phyloP scores from a whole-genome alignment of 2,329 filamentous ascomycete species.

The Trichoderma sp. region DNA sequence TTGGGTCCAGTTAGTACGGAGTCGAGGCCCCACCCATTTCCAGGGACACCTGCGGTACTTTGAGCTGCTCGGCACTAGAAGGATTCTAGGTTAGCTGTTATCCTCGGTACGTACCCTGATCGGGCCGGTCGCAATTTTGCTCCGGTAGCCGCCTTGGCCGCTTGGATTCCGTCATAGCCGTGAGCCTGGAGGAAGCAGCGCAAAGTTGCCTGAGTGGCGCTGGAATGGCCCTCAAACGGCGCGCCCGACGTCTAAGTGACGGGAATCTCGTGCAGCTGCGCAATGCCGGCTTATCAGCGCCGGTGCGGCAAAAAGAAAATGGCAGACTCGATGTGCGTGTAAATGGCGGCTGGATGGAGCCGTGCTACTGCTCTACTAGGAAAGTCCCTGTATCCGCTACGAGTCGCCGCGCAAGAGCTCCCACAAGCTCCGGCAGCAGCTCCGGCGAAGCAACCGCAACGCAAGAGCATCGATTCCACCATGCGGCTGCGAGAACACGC shows the following conservation, averaged over 20 bases:
- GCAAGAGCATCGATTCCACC: background rate
- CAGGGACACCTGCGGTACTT: background rate
- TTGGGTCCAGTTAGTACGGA: background rate
- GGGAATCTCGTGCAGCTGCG: background rate
- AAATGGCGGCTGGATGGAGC: background rate
- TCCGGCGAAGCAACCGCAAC: background rate
- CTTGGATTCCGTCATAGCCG: slow-evolving; percentile 19
- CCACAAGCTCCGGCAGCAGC: background rate
- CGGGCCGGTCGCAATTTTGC: slow-evolving; percentile 20
- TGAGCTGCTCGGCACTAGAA: background rate
- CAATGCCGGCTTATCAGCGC: slow-evolving; percentile 9
- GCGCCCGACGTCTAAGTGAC: slow-evolving; percentile 14
- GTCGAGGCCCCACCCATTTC: background rate
- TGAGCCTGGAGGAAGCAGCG: background rate
- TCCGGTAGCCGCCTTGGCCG: slow-evolving; percentile 22
- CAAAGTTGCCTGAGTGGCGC: background rate
- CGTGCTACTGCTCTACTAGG: background rate
- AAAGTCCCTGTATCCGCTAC: background rate
- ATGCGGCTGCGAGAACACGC: slow-evolving; percentile 19
- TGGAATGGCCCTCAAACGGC: slow-evolving; percentile 13
- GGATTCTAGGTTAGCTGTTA: background rate
- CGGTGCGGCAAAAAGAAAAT: background rate
- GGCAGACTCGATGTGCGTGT: too few relatives aligned
- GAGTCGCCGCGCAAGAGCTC: background rate
- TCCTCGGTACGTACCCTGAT: slow-evolving; percentile 17